A percentile compares a stretch with the other conserved stretches of the same genome.
Evolutionary conservation across 73 alveolate species (phyloP).

Genomic region (Breviolum minutum): DNA sequence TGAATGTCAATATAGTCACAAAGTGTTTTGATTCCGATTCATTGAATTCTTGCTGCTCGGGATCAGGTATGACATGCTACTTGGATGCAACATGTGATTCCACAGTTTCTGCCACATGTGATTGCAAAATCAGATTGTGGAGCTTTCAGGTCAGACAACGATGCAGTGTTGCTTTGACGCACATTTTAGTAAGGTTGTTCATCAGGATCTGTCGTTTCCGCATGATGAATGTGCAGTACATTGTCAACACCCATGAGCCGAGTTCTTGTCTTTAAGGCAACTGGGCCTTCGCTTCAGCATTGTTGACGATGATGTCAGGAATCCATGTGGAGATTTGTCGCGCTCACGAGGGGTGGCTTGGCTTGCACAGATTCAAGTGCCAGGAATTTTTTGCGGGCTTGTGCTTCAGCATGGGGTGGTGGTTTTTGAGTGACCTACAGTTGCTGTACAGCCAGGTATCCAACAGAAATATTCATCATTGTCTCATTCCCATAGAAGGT

Average conservation of each 20-base stretch:
- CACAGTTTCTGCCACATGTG: not conserved
- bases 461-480: not conserved
- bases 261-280: conserved; percentile 18
- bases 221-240: too few relatives aligned
- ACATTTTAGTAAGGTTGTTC: not conserved
- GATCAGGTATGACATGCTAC: conserved; percentile 68
- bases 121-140: not conserved
- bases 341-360: conserved; percentile 50
- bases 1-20: too few relatives aligned
- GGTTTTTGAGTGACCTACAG: not conserved
- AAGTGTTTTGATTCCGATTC: not conserved
- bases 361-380: not conserved
- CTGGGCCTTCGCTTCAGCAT: conserved; percentile 77
- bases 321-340: conserved; percentile 53
- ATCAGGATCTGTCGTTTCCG: too few relatives aligned
- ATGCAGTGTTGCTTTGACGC: conserved; percentile 44
- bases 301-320: conserved; percentile 60
- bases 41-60: not conserved
- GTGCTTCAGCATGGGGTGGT: not conserved
- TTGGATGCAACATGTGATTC: conserved; percentile 9
- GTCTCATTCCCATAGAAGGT: too few relatives aligned
- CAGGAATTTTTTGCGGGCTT: too few relatives aligned
- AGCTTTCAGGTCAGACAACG: conserved; percentile 78
- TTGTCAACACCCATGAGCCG: too few relatives aligned
- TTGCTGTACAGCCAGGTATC: not conserved